A percentile compares a stretch with the other conserved stretches of the same genome.
Evolutionary conservation across 106 monocot species (phyloP).

Genomic region (Gastrodia elata): DNA sequence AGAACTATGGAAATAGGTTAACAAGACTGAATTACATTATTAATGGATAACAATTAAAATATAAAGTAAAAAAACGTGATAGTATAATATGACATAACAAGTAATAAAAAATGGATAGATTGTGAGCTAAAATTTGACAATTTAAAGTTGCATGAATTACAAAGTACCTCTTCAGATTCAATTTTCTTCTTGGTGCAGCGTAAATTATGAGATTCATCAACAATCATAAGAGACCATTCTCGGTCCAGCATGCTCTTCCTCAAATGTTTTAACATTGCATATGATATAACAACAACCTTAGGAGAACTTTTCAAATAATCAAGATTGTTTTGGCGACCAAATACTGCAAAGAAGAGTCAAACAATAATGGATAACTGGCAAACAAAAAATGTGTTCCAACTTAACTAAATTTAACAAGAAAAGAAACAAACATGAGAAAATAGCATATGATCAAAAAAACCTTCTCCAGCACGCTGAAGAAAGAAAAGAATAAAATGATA

Average conservation of each 20-base stretch:
- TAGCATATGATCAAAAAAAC: not conserved
- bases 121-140: not conserved
- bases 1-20: not conserved
- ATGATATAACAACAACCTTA: conserved; percentile 80
- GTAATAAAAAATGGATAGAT: not conserved
- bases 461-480: not conserved
- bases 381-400: not conserved
- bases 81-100: not conserved
- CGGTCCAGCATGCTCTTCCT: conserved; percentile 54
- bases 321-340: conserved; percentile 79
- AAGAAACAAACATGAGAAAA: not conserved
- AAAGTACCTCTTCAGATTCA: conserved; percentile 75
- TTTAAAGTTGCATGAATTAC: not conserved
- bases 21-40: not conserved
- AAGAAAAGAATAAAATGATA: not conserved
- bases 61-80: not conserved
- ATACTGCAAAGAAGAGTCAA: conserved; percentile 44
- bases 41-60: not conserved
- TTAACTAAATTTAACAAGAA: not conserved
- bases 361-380: conserved; percentile 1
- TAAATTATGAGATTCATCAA: conserved; percentile 97
- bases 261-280: conserved; percentile 77
- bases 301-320: conserved; percentile 44
- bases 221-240: conserved; percentile 75
- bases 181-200: conserved; percentile 82